Evolutionary conservation across 2,329 filamentous ascomycete species (phyloP).

Genomic region (Tympanopsis confertula): DNA sequence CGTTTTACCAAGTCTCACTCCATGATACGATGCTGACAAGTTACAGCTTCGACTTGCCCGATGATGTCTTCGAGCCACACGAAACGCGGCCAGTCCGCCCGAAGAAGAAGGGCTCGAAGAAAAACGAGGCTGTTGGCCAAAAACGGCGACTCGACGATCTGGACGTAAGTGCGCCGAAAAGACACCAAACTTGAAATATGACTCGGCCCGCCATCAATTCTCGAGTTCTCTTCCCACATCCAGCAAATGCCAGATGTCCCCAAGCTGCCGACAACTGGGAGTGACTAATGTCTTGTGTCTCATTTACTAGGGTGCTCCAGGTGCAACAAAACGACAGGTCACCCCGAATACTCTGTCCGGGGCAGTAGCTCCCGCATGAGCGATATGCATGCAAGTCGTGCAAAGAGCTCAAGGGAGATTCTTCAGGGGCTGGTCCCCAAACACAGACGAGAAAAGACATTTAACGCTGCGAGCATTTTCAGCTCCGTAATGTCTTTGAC

Average conservation of each 20-base stretch:
- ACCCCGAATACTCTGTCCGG: background rate
- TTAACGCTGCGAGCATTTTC: background rate
- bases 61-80: conserved; percentile 75
- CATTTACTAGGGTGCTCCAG: background rate
- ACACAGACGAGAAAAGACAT: background rate
- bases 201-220: no score
- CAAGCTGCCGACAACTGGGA: background rate
- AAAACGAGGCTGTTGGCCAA: background rate
- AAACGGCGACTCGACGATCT: background rate
- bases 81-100: conserved; percentile 33
- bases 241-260: background rate
- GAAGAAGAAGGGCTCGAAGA: background rate
- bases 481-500: no score
- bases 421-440: background rate
- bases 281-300: background rate
- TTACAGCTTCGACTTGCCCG: conserved; percentile 69
- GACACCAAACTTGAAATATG: no score
- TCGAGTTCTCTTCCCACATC: background rate
- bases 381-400: background rate
- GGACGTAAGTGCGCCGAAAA: background rate
- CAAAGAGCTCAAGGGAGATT: background rate
- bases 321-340: background rate
- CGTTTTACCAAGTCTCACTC: conserved; percentile 20
- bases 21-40: no score
- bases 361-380: background rate